A percentile compares a stretch with the other conserved stretches of the same genome.
phyloP scores from a whole-genome alignment of 2,329 filamentous ascomycete species.

The Ceratocystiopsis sp. region DNA sequence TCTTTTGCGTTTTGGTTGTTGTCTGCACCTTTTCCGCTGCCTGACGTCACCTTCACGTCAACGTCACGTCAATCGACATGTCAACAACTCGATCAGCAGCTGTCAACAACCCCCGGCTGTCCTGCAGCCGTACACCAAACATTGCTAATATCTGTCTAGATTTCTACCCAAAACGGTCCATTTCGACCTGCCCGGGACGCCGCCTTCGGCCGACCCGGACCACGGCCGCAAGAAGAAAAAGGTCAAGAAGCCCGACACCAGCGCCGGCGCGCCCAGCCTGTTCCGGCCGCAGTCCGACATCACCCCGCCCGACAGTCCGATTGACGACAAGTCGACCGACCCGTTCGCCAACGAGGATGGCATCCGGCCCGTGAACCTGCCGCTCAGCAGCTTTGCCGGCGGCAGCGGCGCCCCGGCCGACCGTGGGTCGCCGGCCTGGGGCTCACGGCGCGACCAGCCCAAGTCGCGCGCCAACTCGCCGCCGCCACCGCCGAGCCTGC shows the following conservation, averaged over 20 bases:
- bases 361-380: constrained; percentile 35
- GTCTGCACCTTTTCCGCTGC: not conserved
- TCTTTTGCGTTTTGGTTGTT: not conserved
- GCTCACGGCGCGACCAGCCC: constrained; percentile 58
- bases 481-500: constrained; percentile 32
- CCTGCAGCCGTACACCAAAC: too few relatives aligned
- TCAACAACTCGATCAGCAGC: too few relatives aligned
- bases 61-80: too few relatives aligned
- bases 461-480: constrained; percentile 56
- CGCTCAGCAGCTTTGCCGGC: constrained; percentile 23
- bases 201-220: constrained; percentile 16
- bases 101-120: too few relatives aligned
- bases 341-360: constrained; percentile 42
- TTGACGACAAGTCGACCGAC: constrained; percentile 27
- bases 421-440: constrained; percentile 62
- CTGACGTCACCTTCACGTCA: not conserved
- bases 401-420: constrained; percentile 45
- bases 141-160: constrained; percentile 25
- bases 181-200: constrained; percentile 51
- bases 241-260: constrained; percentile 13
- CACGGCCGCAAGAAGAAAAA: constrained; percentile 9
- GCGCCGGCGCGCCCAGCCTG: constrained; percentile 28
- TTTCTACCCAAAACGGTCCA: constrained; percentile 87
- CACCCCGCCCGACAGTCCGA: constrained; percentile 39
- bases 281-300: constrained; percentile 31